phyloP scores from a whole-genome alignment of 2,329 filamentous ascomycete species.

The Lasiodiplodia theobromae region DNA sequence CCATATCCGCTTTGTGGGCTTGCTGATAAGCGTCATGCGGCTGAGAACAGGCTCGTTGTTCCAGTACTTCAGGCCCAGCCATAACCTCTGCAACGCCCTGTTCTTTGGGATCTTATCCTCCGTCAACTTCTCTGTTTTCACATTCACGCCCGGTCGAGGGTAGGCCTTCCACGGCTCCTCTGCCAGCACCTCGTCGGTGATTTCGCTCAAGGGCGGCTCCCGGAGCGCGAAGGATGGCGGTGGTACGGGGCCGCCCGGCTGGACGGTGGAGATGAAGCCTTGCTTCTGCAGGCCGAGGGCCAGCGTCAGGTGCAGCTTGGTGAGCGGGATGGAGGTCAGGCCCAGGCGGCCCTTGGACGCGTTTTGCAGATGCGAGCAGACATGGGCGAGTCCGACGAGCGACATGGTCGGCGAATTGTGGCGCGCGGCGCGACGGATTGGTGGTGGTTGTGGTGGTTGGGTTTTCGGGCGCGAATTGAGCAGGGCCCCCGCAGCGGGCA shows the following conservation, averaged over 20 bases:
- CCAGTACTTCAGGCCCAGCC: constrained; percentile 92
- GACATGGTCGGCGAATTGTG: constrained; percentile 61
- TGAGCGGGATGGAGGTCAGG: constrained; percentile 81
- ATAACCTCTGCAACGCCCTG: constrained; percentile 76
- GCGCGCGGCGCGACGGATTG: not conserved
- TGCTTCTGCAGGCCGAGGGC: constrained; percentile 80
- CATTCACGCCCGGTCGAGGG: constrained; percentile 45
- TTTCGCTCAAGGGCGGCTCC: not conserved
- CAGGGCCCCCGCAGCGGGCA: constrained; percentile 2
- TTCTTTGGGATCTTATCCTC: constrained; percentile 58
- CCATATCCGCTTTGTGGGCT: constrained; percentile 75
- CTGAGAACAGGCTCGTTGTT: constrained; percentile 79
- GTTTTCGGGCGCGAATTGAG: constrained; percentile 8
- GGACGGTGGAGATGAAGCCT: constrained; percentile 82
- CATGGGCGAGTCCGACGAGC: constrained; percentile 75
- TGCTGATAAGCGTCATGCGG: constrained; percentile 71
- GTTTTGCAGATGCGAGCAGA: constrained; percentile 93
- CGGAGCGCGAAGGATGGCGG: constrained; percentile 33
- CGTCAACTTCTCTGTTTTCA: not conserved
- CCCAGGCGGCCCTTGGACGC: constrained; percentile 82
- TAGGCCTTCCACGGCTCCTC: constrained; percentile 52
- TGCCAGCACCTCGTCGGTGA: constrained; percentile 42
- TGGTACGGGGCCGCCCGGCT: constrained; percentile 71
- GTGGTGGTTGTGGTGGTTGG: constrained; percentile 8
- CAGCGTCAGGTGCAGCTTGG: constrained; percentile 79